phyloP scores from a whole-genome alignment of 352 stramenopile species.

The Globisporangium lucens region DNA sequence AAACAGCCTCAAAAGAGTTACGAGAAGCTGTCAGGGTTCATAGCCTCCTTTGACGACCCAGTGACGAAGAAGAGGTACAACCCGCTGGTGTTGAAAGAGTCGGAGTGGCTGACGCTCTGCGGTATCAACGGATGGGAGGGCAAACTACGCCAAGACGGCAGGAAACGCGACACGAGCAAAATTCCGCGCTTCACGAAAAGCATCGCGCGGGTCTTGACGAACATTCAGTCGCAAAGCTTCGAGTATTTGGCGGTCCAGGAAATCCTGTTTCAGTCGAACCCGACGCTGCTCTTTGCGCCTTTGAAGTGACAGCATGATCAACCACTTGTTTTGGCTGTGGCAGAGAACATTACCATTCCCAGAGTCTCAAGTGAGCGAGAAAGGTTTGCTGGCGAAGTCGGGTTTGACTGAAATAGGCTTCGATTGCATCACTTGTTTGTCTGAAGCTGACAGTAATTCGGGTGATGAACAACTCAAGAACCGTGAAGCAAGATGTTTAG shows the following conservation, averaged over 20 bases:
- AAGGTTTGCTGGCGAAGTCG: no score
- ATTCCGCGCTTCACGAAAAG: slow-evolving; percentile 59
- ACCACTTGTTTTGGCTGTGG: no score
- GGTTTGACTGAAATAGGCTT: no score
- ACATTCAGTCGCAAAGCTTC: slow-evolving; percentile 63
- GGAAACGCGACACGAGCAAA: slow-evolving; percentile 35
- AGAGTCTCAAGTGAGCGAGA: neutral
- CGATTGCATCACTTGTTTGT: no score
- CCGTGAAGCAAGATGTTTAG: neutral
- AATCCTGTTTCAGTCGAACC: slow-evolving; percentile 64
- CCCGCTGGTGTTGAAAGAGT: slow-evolving; percentile 56
- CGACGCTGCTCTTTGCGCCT: slow-evolving; percentile 58
- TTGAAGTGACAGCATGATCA: slow-evolving; percentile 18
- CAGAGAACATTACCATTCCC: neutral
- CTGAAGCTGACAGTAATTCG: neutral
- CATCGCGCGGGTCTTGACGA: slow-evolving; percentile 47
- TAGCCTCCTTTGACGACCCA: slow-evolving; percentile 49
- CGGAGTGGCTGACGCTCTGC: slow-evolving; percentile 62
- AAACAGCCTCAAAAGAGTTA: slow-evolving; percentile 57
- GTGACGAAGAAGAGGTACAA: slow-evolving; percentile 40
- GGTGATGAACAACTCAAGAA: neutral
- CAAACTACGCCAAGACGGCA: slow-evolving; percentile 49
- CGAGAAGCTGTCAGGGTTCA: slow-evolving; percentile 59
- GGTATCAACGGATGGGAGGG: slow-evolving; percentile 71
- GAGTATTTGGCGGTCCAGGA: slow-evolving; percentile 71